Conservation (phyloP, 202 grass and related monocot genomes). For the Setaria italica region DNA sequence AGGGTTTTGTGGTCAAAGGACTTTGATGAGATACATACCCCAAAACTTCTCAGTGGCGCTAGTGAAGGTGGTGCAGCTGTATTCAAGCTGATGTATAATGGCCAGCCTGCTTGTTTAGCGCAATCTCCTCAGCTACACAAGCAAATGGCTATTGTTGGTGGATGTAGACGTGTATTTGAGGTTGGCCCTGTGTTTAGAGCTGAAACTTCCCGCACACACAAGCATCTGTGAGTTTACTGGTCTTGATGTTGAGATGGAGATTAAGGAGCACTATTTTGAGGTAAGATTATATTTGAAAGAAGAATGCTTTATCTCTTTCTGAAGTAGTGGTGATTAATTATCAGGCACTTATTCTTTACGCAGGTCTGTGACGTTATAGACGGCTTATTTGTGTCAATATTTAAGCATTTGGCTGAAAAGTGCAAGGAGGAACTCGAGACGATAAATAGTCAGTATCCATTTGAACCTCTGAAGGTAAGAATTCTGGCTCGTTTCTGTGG, state of each 20-base stretch:
- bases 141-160: slow-evolving; percentile 81
- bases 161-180: slow-evolving; percentile 87
- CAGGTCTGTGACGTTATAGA: slow-evolving; percentile 87
- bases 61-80: slow-evolving; percentile 95
- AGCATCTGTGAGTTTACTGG: slow-evolving; percentile 92
- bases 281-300: slow-evolving; percentile 35
- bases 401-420: slow-evolving; percentile 82
- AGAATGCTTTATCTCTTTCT: not conserved
- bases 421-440: slow-evolving; percentile 79
- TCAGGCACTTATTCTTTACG: not conserved
- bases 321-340: not conserved
- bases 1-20: slow-evolving; percentile 61
- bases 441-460: slow-evolving; percentile 86
- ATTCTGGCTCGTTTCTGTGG: not conserved
- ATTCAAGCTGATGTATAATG: slow-evolving; percentile 78
- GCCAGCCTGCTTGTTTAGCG: slow-evolving; percentile 81
- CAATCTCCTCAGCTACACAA: slow-evolving; percentile 85
- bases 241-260: slow-evolving; percentile 90
- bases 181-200: slow-evolving; percentile 87
- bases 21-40: slow-evolving; percentile 83
- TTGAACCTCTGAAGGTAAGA: slow-evolving; percentile 82
- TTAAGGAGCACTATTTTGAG: slow-evolving; percentile 94
- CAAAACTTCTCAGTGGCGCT: slow-evolving; percentile 70
- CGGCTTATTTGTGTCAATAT: slow-evolving; percentile 83
- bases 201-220: slow-evolving; percentile 84